Conservation (phyloP, 257 asterid genomes). For the Solanum paucissectum region DNA sequence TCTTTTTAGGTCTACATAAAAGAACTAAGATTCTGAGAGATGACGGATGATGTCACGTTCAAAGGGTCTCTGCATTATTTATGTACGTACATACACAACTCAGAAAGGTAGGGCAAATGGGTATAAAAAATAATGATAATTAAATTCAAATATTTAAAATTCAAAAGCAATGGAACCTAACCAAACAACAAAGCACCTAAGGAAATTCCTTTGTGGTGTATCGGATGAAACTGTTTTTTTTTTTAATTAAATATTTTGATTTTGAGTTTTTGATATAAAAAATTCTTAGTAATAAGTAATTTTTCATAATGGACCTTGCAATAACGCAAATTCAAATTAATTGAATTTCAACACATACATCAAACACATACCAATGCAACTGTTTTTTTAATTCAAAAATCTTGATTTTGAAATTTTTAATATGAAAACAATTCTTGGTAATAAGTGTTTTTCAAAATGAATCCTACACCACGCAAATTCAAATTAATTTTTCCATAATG, state of each 20-base stretch:
- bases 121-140: background rate
- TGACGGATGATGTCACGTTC: background rate
- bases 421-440: background rate
- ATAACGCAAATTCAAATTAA: too few relatives aligned
- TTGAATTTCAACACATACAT: too few relatives aligned
- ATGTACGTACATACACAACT: background rate
- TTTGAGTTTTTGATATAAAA: background rate
- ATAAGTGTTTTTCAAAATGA: background rate
- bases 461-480: too few relatives aligned
- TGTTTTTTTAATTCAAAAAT: too few relatives aligned
- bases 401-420: too few relatives aligned
- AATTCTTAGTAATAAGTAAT: too few relatives aligned
- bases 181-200: background rate
- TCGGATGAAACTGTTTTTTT: fast-evolving
- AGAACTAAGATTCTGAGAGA: background rate
- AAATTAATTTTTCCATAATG: background rate
- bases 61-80: background rate
- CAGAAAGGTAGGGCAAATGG: background rate
- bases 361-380: background rate
- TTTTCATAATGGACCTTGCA: fast-evolving
- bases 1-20: background rate
- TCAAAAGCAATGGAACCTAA: background rate
- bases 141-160: background rate
- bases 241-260: background rate
- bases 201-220: background rate